Evolutionary conservation across 306 rosid species (phyloP).

Genomic region (Lathyrus tuberosus): DNA sequence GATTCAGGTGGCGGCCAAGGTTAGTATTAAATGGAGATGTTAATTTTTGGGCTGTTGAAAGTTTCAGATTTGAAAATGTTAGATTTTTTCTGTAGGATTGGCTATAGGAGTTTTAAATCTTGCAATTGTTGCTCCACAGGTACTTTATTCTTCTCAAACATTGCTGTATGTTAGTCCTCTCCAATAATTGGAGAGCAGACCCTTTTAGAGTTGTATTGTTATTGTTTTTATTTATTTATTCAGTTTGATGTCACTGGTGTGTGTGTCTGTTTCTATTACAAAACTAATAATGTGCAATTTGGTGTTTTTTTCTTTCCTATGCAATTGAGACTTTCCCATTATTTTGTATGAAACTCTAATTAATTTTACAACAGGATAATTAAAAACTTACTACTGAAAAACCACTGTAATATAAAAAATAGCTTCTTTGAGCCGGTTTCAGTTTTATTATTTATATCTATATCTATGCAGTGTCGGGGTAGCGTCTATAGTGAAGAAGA

Average conservation of each 20-base stretch:
- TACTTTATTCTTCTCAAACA: constrained; percentile 39
- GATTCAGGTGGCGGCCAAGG: constrained; percentile 99
- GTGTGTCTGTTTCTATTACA: constrained; percentile 11
- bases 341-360: constrained; percentile 5
- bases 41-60: constrained; percentile 24
- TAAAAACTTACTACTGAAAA: neutral
- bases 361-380: constrained; percentile 2
- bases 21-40: constrained; percentile 42
- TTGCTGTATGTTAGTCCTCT: neutral
- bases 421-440: neutral
- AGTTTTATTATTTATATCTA: neutral
- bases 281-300: constrained; percentile 1
- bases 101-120: constrained; percentile 98
- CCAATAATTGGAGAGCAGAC: constrained; percentile 9
- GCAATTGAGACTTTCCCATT: neutral
- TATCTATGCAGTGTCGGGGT: too few relatives aligned
- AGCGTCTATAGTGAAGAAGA: too few relatives aligned
- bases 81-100: constrained; percentile 68
- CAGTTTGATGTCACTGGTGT: constrained; percentile 9
- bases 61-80: constrained; percentile 36
- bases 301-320: constrained; percentile 19
- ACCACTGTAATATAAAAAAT: neutral
- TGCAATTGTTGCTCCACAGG: constrained; percentile 97
- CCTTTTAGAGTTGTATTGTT: constrained; percentile 14
- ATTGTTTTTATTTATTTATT: neutral